These are phyloP conservation scores for Saksenaea oblongispora DNA, from an alignment of 371 early-diverging fungal species.

Conservation along the genomic window DNA sequence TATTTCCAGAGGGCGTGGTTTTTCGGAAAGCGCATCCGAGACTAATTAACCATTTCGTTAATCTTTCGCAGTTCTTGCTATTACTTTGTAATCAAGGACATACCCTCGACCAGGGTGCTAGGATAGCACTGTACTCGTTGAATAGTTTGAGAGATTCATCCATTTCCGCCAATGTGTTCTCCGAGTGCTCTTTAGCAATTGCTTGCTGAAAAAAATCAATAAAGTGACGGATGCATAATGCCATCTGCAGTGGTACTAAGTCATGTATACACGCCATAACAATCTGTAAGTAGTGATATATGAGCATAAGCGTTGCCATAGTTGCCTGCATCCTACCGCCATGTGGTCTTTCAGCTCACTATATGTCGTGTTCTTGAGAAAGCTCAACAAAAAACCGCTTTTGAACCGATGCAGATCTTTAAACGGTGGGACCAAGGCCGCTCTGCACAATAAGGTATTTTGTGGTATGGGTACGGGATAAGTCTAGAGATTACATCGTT, in stretches of 20 bases:
- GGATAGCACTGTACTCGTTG: conserved; percentile 2
- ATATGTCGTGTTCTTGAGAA: conserved; percentile 5
- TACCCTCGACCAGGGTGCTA: not conserved
- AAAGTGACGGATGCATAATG: conserved; percentile 1
- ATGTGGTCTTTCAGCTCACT: conserved; percentile 1
- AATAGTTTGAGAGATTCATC: not conserved
- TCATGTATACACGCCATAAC: not conserved
- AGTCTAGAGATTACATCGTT: no score
- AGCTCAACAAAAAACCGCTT: not conserved
- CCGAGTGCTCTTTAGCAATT: conserved; percentile 2
- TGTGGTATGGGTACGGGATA: no score
- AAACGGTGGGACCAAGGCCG: not conserved
- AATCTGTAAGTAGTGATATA: not conserved
- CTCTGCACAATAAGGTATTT: not conserved
- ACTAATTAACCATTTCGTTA: not conserved
- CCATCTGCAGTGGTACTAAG: not conserved
- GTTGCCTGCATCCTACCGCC: not conserved
- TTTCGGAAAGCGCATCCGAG: conserved; percentile 2
- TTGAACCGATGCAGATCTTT: not conserved
- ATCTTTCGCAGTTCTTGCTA: not conserved
- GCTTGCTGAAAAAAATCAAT: conserved; percentile 7
- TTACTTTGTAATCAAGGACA: not conserved
- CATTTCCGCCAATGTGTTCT: not conserved
- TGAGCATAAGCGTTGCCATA: not conserved
- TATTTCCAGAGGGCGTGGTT: conserved; percentile 5